Evolutionary conservation across 352 stramenopile species (phyloP), one percentile per base, ranked within the genome.

Genomic region (Phytopythium mirpurense): DNA sequence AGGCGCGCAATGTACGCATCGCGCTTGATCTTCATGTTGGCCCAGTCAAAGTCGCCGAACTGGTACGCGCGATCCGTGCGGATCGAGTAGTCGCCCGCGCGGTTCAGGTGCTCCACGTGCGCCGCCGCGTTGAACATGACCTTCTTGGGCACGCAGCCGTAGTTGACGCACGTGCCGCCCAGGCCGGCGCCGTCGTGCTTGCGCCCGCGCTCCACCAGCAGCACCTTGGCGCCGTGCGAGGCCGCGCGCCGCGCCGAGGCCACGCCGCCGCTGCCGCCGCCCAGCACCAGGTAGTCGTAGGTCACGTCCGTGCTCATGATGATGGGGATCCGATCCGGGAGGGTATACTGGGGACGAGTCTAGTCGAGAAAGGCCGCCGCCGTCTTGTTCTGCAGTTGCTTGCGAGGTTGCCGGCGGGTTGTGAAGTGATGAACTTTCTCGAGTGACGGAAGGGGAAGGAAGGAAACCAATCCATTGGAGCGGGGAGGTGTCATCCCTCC

Each of bases 91-190:
- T 88, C 78, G 35, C 60, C 54, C 42, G 74, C 74, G 46, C 77
- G 74, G 36, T 70, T 44, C 40, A 92, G 59, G 55, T 84, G 74
- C 60, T 97, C 90, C 34, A 85, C 80, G 65, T 97, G 76, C 18
- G 68, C 60, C 32, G 89, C 80, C 5, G 88, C 72, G 68, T 98
- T 97, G 55, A 89, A 98, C 95, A 99, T 98, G 49, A 99, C 78
- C 74, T 99, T 99, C 78, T 99, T 99, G 18, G 97, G 96, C 48
- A 99, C 96, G 80, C 96, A 99, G 56, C 96, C 96, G 29, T 98
- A 97, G 72, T 99, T 98, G 44, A 99, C 96, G 68, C 96, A 99
- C 16, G 97, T 99, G 58, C 97, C 96, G 53, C 94, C 96, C 58
- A 89, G 69, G 10, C 84, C 74, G 54, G 72, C 72, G 54, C 72